Evolutionary conservation across 2,329 filamentous ascomycete species (phyloP), one percentile per base, ranked within the genome.

Genomic region (Alternaria sp.): DNA sequence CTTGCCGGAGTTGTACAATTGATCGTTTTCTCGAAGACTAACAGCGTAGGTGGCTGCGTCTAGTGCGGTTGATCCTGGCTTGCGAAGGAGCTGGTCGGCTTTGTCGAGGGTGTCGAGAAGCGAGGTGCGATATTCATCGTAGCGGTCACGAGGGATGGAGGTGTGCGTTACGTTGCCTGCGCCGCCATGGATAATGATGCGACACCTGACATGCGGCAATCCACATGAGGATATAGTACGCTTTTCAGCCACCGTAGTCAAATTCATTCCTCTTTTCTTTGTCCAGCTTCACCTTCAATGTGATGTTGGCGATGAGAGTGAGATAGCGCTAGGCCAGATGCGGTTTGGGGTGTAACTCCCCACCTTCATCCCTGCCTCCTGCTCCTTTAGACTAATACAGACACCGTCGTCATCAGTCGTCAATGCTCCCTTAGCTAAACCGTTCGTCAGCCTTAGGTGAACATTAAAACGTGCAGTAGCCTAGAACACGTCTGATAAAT

Each of bases 1-100:
- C 69, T 88, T 88, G 7, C 88, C 92, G 56, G 88, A 88, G 79
- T 97, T 97, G 84, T 95, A 96, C 4, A 96, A 85, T 2, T 89
- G 84, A 71, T 93, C 86, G 71, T 96, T 83, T 79, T 97, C 93
- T 14, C 97, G 85, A 26, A 89, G 83, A 1, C 82, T 80, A 10
- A 96, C 92, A 42, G 92, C 92, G 74, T 89, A 85, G 2, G 89
- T 89, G 2, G 91, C 92, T 0, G 88, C 85, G 54, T 92, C 88
- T 13, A 97, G 83, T 0, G 93, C 90, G 0, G 83, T 83, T 8
- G 85, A 84, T 2, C 63, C 62, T 0, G 75, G 72, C 3, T 67
- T 51, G 0, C 50, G 40, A 0, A 82, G 74, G 3, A 68, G 57
- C 0, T 56, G 23, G 9, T 71, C 55, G 0, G 78, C 67, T 5